These are phyloP conservation scores for Candida hispaniensis DNA, from an alignment of 805 yeast genomes.

Conservation along the genomic window DNA sequence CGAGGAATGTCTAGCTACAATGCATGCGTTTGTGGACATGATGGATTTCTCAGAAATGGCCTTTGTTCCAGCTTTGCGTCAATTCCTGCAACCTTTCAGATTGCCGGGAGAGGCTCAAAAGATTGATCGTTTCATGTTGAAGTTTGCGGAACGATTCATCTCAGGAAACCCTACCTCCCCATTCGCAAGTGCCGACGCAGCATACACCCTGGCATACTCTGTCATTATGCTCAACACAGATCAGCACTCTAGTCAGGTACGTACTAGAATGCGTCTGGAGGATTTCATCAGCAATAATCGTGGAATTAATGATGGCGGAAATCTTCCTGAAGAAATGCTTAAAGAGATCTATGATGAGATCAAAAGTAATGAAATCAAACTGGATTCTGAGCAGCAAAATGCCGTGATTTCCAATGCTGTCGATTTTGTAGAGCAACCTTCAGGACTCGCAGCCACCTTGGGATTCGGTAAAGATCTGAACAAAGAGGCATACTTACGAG, in stretches of 20 bases:
- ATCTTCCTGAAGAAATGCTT: slow-evolving; percentile 65
- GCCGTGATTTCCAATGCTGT: slow-evolving; percentile 65
- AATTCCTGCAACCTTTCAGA: slow-evolving; percentile 76
- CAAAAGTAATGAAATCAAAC: slow-evolving; percentile 70
- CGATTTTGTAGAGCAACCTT: slow-evolving; percentile 27
- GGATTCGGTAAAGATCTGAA: slow-evolving; percentile 46
- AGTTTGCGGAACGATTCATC: slow-evolving; percentile 86
- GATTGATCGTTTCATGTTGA: slow-evolving; percentile 91
- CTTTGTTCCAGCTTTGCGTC: slow-evolving; percentile 79
- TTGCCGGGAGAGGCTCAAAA: slow-evolving; percentile 98
- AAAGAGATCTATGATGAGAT: slow-evolving; percentile 67
- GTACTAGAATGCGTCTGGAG: slow-evolving; percentile 75
- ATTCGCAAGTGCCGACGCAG: slow-evolving; percentile 87
- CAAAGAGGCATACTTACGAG: slow-evolving; percentile 80
- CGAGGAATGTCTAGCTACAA: slow-evolving; percentile 60
- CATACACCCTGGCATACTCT: slow-evolving; percentile 85
- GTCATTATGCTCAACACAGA: slow-evolving; percentile 91
- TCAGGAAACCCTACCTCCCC: slow-evolving; percentile 72
- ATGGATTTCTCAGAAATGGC: slow-evolving; percentile 62
- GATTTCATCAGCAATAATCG: slow-evolving; percentile 79
- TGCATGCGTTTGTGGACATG: slow-evolving; percentile 88
- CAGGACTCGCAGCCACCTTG: slow-evolving; percentile 27
- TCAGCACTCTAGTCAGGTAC: slow-evolving; percentile 79
- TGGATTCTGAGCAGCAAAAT: slow-evolving; percentile 88
- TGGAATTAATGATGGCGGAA: slow-evolving; percentile 87